Base-by-base conservation (phyloP, 2,329 filamentous ascomycete species). In the Fusarium coffeatum region DNA sequence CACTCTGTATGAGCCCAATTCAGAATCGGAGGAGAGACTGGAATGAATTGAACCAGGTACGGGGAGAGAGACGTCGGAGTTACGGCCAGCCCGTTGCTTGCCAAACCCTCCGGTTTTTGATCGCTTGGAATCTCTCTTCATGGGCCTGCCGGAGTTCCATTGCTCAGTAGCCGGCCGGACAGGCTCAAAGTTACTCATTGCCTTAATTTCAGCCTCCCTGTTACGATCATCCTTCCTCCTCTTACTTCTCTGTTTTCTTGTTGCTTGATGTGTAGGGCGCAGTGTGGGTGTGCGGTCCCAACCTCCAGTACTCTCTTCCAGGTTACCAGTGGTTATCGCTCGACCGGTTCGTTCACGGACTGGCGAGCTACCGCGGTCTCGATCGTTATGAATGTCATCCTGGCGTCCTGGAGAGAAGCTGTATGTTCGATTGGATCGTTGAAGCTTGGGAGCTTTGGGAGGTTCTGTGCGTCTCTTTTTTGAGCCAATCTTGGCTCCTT, bases 131-230 rank as follows among this genome's bases (percentile, higher is more conserved):
- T 93, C 87, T 78, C 84, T 84, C 84, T 85, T 88, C 75, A 86
- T 79, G 3, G 85, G 87, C 62, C 88, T 86, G 47, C 92, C 86
- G 47, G 88, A 83, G 55, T 86, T 86, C 78, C 86, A 87, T 32
- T 85, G 83, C 64, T 90, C 86, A 49, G 86, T 85, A 13, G 86
- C 86, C 8, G 90, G 85, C 54, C 92, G 88, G 55, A 89, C 82
- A 8, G 92, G 89, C 71, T 90, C 87, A 65, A 86, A 87, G 42
- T 89, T 88, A 76, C 89, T 92, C 92, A 98, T 93, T 56, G 93
- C 90, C 77, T 90, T 92, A 76, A 98, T 94, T 80, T 97, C 93
- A 67, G 93, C 93, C 80, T 97, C 94, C 60, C 95, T 88, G 62
- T 91, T 86, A 76, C 89, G 88, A 68, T 97, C 92, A 68, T 91